Evolutionary conservation across 129 eudicot species (phyloP), one percentile per base, ranked within the genome.

Genomic region (carrot (Daucus carota)): DNA sequence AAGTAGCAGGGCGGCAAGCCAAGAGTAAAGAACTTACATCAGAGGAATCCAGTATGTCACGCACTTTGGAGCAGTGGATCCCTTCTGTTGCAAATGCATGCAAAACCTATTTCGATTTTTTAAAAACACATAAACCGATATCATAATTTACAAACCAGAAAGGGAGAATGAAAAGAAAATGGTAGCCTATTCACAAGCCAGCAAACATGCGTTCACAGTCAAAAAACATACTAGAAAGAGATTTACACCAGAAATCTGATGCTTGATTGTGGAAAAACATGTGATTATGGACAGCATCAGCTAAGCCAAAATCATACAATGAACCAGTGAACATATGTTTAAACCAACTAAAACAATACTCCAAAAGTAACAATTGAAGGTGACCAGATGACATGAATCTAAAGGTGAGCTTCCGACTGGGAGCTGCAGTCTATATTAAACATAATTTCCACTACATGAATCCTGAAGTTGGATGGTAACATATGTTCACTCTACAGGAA

Each of bases 21-120:
- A 26, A 76, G 81, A 73, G 63, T 8, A 26, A n/a, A n/a, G n/a
- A 34, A 86, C 98, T 90, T 93, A 93, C 98, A 74, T 87, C 91
- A 68, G 98, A 93, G 62, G 96, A 75, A 83, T 91, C 83, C 78
- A 93, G 87, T 77, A 93, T 89, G 59, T 89, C 96, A 31, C 88
- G 92, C 72, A 93, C 98, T 90, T 88, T 90, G 41, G 80, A 76
- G 81, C 97, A 93, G 77, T 93, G 92, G 9, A 95, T 93, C 72
- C 98, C 98, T 83, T 93, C 97, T 22, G 97, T 84, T 50, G 99
- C 96, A 85, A 91, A 94, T 80, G 99, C 97, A 85, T 87, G 99
- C 80, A 95, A 82, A 73, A 95, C 97, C 97, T 91, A 76, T 71
- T 81, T 57, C 60, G 17, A 79, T 60, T 3, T n/a, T n/a, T n/a